Base-by-base conservation (phyloP, 192 early-diverging fungal species). In the Linderina pennispora region DNA sequence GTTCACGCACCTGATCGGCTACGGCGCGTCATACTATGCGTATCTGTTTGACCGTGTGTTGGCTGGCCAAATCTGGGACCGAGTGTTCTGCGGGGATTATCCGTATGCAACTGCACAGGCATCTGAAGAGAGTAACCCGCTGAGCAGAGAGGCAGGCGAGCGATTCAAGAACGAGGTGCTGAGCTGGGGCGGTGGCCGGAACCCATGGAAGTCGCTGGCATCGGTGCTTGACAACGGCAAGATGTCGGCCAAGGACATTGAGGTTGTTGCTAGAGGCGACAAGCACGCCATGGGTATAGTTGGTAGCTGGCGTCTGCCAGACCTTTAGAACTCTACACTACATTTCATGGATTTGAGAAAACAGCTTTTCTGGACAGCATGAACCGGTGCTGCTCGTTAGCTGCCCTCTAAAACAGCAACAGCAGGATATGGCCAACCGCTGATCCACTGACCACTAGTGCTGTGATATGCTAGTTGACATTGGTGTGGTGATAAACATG, bases 11-110 rank as follows among this genome's bases (percentile, higher is more conserved):
- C 49, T 99, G 56, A 85, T 86, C 50, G 83, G 84, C 0, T 99
- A 99, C 50, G 92, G 92, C 14, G 86, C 88, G 8, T 86, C 82
- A 6, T 99, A 99, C 67, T 99, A 97, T 43, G 77, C 85, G n/a
- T 99, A 99, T 50, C 69, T 97, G 17, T 90, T 94, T 81, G 84
- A 84, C 31, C 77, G 91, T 22, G 77, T 84, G 10, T 74, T 94
- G 59, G 91, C 90, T 1, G 75, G 78, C 5, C 77, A 82, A 43
- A 76, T 99, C 17, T 93, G 81, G 81, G 63, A 80, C 32, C 63
- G 55, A 8, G 74, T 79, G 23, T 95, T 96, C 58, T 22, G 23
- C n/a, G 71, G 71, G 4, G 57, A 65, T 19, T 35, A 43, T 10
- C 46, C 68, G 9, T 25, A 40, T n/a, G 32, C 5, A 33, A 47